Base-by-base conservation (phyloP, 2,329 filamentous ascomycete species). In the Trichoderma sp. region DNA sequence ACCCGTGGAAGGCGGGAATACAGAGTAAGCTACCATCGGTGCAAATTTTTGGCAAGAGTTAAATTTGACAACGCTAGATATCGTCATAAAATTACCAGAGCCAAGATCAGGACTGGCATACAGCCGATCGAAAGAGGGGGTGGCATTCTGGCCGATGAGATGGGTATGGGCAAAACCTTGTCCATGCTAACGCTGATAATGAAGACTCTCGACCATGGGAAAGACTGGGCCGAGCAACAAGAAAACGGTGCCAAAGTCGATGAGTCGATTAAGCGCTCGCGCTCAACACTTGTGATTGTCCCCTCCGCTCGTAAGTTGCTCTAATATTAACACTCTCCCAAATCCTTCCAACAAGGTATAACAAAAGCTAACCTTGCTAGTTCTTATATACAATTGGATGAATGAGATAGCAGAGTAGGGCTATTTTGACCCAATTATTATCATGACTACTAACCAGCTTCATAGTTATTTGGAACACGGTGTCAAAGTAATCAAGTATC, bases 121-220 rank as follows among this genome's bases (percentile, higher is more conserved):
- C 73, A 5, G 1, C 80, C 79, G 0, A 77, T 81, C 3, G 81
- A 83, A 70, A 79, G 66, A 30, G 81, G 80, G 0, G 81, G 81
- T 1, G 86, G 86, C 0, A 85, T 90, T n/a, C 75, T 90, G 2
- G 87, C 87, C 0, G 88, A 90, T 75, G 87, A 89, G 72, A 90
- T 89, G 87, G 88, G 88, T 0, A 83, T 89, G 80, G 88, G 88
- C 0, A 90, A 90, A 74, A 85, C 87, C 0, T 79, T 89, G 7
- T 85, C 86, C 2, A 83, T 86, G 0, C 81, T 89, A 11, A 84
- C 86, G 0, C 76, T 88, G 0, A 81, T 88, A 24, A 76, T 84
- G 4, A 80, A 80, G 18, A 86, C 84, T 0, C 74, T 84, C 0
- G 77, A 80, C 0, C 65, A 77, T 3, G 84, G 81, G 2, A 76